Percentiles rank a stretch among this genome's conserved stretches.
These are phyloP conservation scores for Rhododendron kiyosumense DNA, from an alignment of 148 eudicot species.

Conservation along the genomic window DNA sequence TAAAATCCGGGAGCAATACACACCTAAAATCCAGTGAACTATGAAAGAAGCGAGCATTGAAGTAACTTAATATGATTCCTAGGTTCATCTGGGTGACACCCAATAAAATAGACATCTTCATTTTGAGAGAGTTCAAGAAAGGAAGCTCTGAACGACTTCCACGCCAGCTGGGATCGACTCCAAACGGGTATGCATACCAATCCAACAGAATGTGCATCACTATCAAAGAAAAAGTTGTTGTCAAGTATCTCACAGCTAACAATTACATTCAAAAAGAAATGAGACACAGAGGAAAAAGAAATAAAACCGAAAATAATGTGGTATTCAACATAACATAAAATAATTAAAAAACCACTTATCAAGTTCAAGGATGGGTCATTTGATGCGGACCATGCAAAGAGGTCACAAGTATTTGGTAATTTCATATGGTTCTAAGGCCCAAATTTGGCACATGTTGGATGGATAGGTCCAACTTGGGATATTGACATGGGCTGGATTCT, in stretches of 20 bases:
- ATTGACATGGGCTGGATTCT: no score
- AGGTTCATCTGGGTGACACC: slow-evolving; percentile 91
- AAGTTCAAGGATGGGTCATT: background rate
- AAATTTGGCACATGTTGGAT: no score
- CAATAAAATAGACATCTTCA: slow-evolving; percentile 99
- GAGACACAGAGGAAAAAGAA: background rate
- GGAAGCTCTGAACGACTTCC: slow-evolving; percentile 99
- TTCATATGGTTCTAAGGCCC: no score
- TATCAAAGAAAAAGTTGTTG: slow-evolving; percentile 27
- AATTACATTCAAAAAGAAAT: background rate
- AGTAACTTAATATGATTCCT: slow-evolving; percentile 86
- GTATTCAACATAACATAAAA: background rate
- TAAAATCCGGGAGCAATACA: no score
- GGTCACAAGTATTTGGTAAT: no score
- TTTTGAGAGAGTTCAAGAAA: slow-evolving; percentile 87
- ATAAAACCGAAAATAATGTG: background rate
- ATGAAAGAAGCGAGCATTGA: slow-evolving; percentile 74
- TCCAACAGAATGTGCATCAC: slow-evolving; percentile 75
- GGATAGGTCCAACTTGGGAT: no score
- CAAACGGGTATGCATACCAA: slow-evolving; percentile 91
- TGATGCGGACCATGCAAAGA: no score
- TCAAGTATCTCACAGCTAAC: background rate
- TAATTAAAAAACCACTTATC: background rate
- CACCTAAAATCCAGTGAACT: slow-evolving; percentile 83
- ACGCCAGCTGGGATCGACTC: slow-evolving; percentile 98